Percentiles rank a stretch among this genome's conserved stretches.
These are phyloP conservation scores for Debaryomyces sp. DNA, from an alignment of 1,139 yeast species.

Conservation along the genomic window DNA sequence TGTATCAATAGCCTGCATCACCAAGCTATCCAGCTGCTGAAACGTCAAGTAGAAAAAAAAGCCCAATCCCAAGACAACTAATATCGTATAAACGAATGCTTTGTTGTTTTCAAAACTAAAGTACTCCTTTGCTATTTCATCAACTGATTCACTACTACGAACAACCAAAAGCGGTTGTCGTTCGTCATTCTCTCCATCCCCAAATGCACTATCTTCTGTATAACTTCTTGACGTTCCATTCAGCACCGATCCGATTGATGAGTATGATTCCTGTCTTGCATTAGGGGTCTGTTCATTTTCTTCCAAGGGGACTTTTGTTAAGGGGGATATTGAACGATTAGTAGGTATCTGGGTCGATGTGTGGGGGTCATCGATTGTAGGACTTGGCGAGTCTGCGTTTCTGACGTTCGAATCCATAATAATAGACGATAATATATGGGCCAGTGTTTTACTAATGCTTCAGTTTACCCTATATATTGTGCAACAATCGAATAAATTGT, in stretches of 20 bases:
- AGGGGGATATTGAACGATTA: background rate
- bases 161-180: constrained; percentile 7
- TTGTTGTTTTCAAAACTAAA: constrained; percentile 5
- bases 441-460: background rate
- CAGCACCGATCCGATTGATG: background rate
- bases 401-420: background rate
- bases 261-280: background rate
- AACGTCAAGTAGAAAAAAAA: constrained; percentile 18
- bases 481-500: background rate
- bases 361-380: background rate
- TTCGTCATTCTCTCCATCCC: background rate
- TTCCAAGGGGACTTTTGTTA: background rate
- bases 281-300: background rate
- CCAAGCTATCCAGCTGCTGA: constrained; percentile 17
- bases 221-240: background rate
- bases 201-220: constrained; percentile 1
- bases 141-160: constrained; percentile 3
- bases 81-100: background rate
- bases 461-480: background rate
- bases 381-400: background rate
- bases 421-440: background rate
- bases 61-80: background rate
- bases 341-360: background rate
- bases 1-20: constrained; percentile 22
- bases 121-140: constrained; percentile 3